Evolutionary conservation across 495 filamentous ascomycete species (phyloP).

Genomic region (Podospora conica): DNA sequence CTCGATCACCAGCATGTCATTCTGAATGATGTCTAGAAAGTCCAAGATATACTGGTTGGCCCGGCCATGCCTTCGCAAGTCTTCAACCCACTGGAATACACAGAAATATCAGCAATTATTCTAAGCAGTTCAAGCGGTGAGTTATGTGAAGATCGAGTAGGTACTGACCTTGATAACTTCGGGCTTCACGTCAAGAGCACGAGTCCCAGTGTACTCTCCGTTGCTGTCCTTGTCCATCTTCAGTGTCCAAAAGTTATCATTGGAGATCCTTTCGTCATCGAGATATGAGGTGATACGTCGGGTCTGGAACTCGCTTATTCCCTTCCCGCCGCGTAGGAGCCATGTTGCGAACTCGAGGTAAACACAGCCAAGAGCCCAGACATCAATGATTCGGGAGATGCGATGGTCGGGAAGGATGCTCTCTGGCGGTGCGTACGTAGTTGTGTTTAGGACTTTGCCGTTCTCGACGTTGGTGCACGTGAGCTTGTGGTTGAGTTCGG

Average conservation of each 20-base stretch:
- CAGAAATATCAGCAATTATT: too few relatives aligned
- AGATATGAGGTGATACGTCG: not conserved
- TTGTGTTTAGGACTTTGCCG: not conserved
- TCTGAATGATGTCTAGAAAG: slow-evolving; percentile 1
- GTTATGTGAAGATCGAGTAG: too few relatives aligned
- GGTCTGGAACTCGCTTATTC: not conserved
- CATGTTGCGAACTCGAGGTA: not conserved
- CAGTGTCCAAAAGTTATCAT: not conserved
- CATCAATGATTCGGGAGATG: not conserved
- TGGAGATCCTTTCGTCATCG: not conserved
- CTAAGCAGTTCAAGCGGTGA: too few relatives aligned
- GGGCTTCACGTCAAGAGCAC: not conserved
- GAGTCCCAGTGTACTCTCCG: too few relatives aligned
- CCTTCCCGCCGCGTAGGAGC: not conserved
- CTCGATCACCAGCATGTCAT: slow-evolving; percentile 1
- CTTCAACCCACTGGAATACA: not conserved
- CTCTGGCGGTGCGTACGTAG: not conserved
- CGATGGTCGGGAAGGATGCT: not conserved
- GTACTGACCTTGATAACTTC: not conserved
- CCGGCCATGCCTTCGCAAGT: not conserved
- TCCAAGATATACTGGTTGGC: not conserved
- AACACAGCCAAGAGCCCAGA: not conserved
- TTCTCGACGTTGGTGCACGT: not conserved
- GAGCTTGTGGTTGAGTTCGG: not conserved
- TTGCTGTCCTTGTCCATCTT: not conserved